Evolutionary conservation across 768 basidiomycete species (phyloP).

Genomic region (Candolleomyces aberdarensis): DNA sequence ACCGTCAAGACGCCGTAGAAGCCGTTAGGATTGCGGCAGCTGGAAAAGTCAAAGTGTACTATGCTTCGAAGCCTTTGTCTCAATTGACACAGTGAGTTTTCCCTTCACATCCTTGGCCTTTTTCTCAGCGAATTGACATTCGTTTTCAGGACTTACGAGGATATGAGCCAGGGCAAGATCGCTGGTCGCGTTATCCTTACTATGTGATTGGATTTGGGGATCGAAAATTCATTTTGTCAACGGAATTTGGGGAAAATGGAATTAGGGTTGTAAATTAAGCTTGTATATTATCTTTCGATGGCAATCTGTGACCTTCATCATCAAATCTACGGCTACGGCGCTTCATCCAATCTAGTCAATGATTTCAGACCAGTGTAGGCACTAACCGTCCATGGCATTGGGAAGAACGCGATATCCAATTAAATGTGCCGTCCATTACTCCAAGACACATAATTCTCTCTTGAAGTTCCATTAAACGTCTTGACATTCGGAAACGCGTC

Average conservation of each 20-base stretch:
- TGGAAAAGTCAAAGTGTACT: constrained; percentile 67
- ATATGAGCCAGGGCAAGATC: constrained; percentile 37
- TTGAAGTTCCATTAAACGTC: too few species aligned
- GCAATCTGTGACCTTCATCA: too few species aligned
- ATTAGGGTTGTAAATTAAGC: not conserved
- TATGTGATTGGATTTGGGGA: not conserved
- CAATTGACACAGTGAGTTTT: constrained; percentile 51
- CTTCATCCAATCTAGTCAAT: too few species aligned
- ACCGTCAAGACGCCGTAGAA: constrained; percentile 82
- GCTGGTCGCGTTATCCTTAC: constrained; percentile 49
- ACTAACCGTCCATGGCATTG: too few species aligned
- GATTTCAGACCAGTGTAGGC: too few species aligned
- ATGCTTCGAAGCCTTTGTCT: constrained; percentile 39
- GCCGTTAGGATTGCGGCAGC: constrained; percentile 72
- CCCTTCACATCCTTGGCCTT: not conserved
- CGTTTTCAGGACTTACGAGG: constrained; percentile 35
- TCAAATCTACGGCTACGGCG: too few species aligned
- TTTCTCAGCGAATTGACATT: constrained; percentile 1
- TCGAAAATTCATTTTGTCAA: not conserved
- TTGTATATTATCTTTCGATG: too few species aligned
- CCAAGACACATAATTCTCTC: too few species aligned
- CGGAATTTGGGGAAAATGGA: not conserved
- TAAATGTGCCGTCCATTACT: too few species aligned
- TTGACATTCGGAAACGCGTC: too few species aligned
- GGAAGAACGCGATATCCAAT: too few species aligned